Evolutionary conservation across 73 alveolate genomes (phyloP).

Genomic region (Symbiodinium natans): DNA sequence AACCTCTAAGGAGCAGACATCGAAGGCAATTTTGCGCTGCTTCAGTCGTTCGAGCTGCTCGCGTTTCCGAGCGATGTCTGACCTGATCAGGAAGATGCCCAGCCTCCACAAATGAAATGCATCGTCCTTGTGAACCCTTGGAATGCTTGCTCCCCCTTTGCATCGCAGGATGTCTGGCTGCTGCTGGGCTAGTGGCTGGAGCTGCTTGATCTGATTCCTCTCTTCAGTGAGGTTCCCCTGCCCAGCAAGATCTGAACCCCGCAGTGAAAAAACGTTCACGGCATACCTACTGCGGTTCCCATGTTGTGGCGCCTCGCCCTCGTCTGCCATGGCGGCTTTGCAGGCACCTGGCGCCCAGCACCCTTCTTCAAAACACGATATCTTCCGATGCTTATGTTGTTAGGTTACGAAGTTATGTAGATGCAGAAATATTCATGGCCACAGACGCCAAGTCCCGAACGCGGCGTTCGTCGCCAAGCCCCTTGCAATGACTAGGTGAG

Average conservation of each 20-base stretch:
- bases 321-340: conserved; percentile 47
- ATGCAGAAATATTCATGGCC: neutral
- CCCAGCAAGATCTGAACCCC: too few species aligned
- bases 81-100: neutral
- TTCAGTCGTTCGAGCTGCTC: conserved; percentile 83
- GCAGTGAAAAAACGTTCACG: too few species aligned
- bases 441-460: neutral
- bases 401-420: neutral
- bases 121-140: too few species aligned
- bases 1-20: neutral
- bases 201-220: conserved; percentile 88
- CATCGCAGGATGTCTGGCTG: too few species aligned
- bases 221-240: conserved; percentile 75
- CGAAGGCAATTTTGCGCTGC: conserved; percentile 63
- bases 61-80: conserved; percentile 67
- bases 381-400: neutral
- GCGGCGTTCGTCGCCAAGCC: neutral
- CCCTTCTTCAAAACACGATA: neutral
- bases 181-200: conserved; percentile 13
- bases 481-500: neutral
- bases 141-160: too few species aligned
- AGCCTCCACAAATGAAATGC: neutral
- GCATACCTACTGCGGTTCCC: too few species aligned
- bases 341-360: neutral
- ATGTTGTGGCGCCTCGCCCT: conserved; percentile 27